Evolutionary conservation across 78 protist species (phyloP), one percentile per base, ranked within the genome.

Genomic region (Guillardia theta): DNA sequence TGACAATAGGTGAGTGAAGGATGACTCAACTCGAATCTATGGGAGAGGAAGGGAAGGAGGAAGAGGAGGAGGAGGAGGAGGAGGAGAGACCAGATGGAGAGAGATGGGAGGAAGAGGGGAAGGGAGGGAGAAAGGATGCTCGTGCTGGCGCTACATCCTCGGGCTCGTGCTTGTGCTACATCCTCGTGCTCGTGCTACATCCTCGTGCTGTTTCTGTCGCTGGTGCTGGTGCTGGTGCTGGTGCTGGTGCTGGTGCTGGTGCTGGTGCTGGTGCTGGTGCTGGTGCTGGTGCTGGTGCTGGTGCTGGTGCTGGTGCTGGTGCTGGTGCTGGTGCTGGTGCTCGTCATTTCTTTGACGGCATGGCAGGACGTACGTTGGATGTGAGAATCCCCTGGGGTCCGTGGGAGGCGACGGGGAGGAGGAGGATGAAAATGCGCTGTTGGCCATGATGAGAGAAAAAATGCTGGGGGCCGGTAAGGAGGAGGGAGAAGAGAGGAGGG

Each of bases 191-290:
- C n/a, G n/a, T n/a, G n/a, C n/a, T n/a, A n/a, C n/a, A n/a, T n/a
- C n/a, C 58, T 50, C 30, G 58, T 50, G 58, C 58, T 50, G 58
- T 10, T 50, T 10, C 58, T 50, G 58, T 10, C 15, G 58, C 78
- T 64, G 78, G 78, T 64, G 78, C 78, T 64, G 78, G 78, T 64
- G 78, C 78, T 64, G 78, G 78, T 64, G 78, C 78, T 64, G 78
- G 78, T 64, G 88, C 88, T 77, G 88, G 88, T 77, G 88, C 88
- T 77, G 88, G 88, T 77, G 88, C 88, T 77, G 88, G 88, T 77
- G 88, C 88, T 77, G 88, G 88, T 77, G 88, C 88, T 77, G 88
- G 88, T 77, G 88, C 88, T 77, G 88, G 88, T 77, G 88, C 88
- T 77, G 88, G 88, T 77, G 88, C 88, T 77, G 88, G 88, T 77